Evolutionary conservation across 108 stramenopile species (phyloP).

Genomic region (Stephanodiscus triporus): DNA sequence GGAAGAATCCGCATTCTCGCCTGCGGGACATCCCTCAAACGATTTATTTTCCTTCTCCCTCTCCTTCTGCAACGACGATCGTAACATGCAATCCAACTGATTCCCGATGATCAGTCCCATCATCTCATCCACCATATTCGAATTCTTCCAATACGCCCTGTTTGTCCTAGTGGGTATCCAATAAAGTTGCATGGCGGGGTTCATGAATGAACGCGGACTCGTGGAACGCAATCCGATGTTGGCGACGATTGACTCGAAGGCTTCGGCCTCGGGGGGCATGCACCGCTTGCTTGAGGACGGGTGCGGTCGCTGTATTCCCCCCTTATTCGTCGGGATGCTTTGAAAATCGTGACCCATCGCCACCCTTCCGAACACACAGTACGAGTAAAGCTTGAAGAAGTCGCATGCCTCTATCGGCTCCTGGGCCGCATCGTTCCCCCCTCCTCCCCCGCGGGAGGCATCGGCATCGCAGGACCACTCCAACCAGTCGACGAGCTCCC

Average conservation of each 20-base stretch:
- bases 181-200: conserved; percentile 33
- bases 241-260: conserved; percentile 26
- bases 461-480: neutral
- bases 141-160: conserved; percentile 20
- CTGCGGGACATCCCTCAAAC: neutral
- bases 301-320: neutral
- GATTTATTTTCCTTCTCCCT: neutral
- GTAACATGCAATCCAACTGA: neutral
- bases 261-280: conserved; percentile 18
- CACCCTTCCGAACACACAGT: conserved; percentile 34
- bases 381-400: conserved; percentile 38
- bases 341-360: conserved; percentile 36
- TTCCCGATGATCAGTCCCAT: conserved; percentile 28
- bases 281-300: neutral
- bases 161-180: conserved; percentile 31
- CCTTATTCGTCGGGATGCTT: conserved; percentile 9
- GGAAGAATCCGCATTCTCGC: neutral
- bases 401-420: conserved; percentile 15
- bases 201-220: conserved; percentile 10
- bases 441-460: neutral
- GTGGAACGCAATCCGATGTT: conserved; percentile 17
- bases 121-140: conserved; percentile 9
- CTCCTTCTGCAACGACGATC: neutral
- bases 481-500: conserved; percentile 23
- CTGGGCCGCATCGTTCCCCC: neutral